Evolutionary conservation across 148 eudicot species (phyloP), one percentile per base, ranked within the genome.

Genomic region (Amaranthus hypochondriacus): DNA sequence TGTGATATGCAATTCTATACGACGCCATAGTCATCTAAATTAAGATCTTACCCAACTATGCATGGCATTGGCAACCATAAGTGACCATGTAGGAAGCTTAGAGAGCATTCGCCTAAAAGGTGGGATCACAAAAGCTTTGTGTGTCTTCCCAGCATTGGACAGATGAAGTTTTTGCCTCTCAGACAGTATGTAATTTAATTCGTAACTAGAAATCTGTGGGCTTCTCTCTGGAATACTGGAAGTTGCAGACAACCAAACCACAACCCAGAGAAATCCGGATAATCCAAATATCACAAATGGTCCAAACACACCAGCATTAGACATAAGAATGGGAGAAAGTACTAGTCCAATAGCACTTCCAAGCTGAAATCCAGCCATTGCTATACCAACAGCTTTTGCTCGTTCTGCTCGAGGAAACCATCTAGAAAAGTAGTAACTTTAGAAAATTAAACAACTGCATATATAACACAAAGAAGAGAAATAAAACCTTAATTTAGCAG

Each of bases 351-450:
- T 87, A 75, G 90, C 89, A 84, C 90, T 90, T 81, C 96, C 98
- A 71, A 93, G 90, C 85, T 89, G 93, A 83, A 93, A 93, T 66
- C 98, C 98, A 75, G 92, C 98, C 98, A 93, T 93, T 63, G 98
- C 98, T 79, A 93, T 89, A 70, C 92, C 96, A 73, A 93, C 96
- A 70, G 96, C 96, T 84, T 92, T 85, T 71, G 96, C 85, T 75
- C 94, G 83, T 78, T 90, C 98, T 57, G 72, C 86, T 72, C 79
- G 85, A 82, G 98, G 98, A 83, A 93, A 93, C 98, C 98, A 93
- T 81, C 98, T 93, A 82, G 61, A 53, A 71, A 55, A 81, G 2
- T 6, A 44, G 63, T 54, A 68, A 52, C 62, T 80, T 66, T 73
- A 57, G 65, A 74, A 56, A 49, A 47, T 56, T 71, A 60, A 49